Evolutionary conservation across 2,329 filamentous ascomycete species (phyloP), one percentile per base, ranked within the genome.

Genomic region (Pseudogymnoascus sp.): DNA sequence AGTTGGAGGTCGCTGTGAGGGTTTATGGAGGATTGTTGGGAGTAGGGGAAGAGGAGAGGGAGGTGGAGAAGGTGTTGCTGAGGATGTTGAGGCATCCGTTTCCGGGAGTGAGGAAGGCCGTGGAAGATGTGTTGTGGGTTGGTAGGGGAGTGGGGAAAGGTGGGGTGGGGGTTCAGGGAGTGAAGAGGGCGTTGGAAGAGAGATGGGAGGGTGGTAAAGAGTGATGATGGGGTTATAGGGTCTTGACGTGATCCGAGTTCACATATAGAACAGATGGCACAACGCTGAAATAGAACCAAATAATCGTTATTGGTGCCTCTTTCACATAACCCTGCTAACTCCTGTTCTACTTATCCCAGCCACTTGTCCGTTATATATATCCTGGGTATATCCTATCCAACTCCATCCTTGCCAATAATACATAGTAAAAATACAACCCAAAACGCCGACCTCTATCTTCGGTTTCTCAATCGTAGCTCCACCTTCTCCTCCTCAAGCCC

Each of bases 21-120:
- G 82, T 94, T 10, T 97, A 97, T 73, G 83, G 86, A 2, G 85
- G 84, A 0, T 75, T 96, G 26, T 84, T 84, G 3, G 72, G 72
- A 1, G 69, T 76, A 54, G 61, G 33, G 3, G 36, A 37, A 15
- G 33, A 59, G 36, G 57, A 71, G 44, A 64, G 58, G 11, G 62
- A 58, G 13, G 88, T 87, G 3, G 73, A 85, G 60, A 85, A 81
- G 70, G 89, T 92, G 71, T 76, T 97, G 40, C 82, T 82, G 0
- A 84, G 82, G 21, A 83, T 96, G 77, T 76, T 96, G 65, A 74
- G 84, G 62, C 93, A 96, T 76, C 90, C 90, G 0, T 96, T 90
- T 79, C 91, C 92, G 5, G 83, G 83, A 68, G 85, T 95, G 67
- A 76, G 86, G 63, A 81, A 74, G 63, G 71, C 78, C 50, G 84